Percentiles rank a stretch among this genome's conserved stretches.
phyloP scores from a whole-genome alignment of 305 asterid species.

The Monarda citriodora region DNA sequence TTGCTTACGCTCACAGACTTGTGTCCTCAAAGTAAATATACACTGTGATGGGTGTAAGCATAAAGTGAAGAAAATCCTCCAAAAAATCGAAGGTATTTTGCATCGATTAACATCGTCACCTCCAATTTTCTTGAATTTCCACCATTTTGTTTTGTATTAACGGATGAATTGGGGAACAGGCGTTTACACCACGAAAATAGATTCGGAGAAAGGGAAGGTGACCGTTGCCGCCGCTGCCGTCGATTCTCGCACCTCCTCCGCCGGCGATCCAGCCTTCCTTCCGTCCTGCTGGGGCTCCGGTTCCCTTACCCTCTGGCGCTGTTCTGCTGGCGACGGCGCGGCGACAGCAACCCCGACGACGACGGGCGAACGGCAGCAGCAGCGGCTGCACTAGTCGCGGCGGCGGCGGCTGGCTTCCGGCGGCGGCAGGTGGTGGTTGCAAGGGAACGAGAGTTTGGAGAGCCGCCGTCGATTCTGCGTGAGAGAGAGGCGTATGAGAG shows the following conservation, averaged over 20 bases:
- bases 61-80: conserved; percentile 96
- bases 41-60: conserved; percentile 99
- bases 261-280: conserved; percentile 71
- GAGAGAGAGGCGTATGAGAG: too few relatives aligned
- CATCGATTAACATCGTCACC: neutral
- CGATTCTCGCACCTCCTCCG: conserved; percentile 42
- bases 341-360: too few relatives aligned
- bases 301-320: conserved; percentile 29
- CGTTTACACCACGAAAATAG: conserved; percentile 56
- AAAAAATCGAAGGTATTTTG: conserved; percentile 63
- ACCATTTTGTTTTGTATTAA: neutral
- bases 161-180: conserved; percentile 25
- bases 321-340: too few relatives aligned
- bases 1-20: conserved; percentile 91
- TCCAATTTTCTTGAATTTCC: neutral
- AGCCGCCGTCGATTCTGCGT: too few relatives aligned
- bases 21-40: conserved; percentile 97
- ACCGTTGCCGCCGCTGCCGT: conserved; percentile 62
- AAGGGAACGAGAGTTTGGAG: too few relatives aligned
- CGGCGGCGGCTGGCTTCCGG: too few relatives aligned
- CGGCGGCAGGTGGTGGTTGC: too few relatives aligned
- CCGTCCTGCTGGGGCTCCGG: conserved; percentile 54
- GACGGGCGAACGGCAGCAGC: too few relatives aligned
- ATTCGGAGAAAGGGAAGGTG: conserved; percentile 71
- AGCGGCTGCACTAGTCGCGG: too few relatives aligned